A percentile compares a stretch with the other conserved stretches of the same genome.
These are phyloP conservation scores for Ceratobasidium sp. DNA, from an alignment of 1,284 basidiomycete genomes.

Conservation along the genomic window DNA sequence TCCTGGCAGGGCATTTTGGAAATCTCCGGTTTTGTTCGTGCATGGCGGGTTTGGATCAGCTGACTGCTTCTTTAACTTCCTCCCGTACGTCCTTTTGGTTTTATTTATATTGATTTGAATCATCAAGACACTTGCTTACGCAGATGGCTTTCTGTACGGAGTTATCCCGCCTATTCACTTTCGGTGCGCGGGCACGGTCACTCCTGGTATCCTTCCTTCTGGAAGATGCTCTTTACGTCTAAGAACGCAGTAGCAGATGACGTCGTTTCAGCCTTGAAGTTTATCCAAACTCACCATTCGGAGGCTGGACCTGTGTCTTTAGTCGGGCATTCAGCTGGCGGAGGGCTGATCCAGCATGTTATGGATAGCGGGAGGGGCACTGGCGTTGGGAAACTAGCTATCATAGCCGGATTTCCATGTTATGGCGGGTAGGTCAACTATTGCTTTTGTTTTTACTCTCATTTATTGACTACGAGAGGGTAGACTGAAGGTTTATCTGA, in stretches of 20 bases:
- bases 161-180: background rate
- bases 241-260: background rate
- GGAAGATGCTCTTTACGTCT: background rate
- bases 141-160: background rate
- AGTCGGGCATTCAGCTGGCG: background rate
- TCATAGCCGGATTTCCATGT: background rate
- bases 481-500: background rate
- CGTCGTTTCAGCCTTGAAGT: background rate
- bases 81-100: background rate
- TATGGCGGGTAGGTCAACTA: background rate
- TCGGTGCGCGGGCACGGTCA: background rate
- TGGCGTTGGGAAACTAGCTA: background rate
- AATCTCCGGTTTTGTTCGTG: background rate
- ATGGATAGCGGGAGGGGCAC: background rate
- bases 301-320: background rate
- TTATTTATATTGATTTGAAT: too few relatives aligned
- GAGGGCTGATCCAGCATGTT: background rate
- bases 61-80: background rate
- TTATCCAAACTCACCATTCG: background rate
- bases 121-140: too few relatives aligned
- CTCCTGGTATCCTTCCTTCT: background rate
- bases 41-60: background rate
- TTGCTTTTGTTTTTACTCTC: too few relatives aligned
- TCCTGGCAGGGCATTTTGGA: background rate
- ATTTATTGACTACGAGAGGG: background rate